Conservation (phyloP, 305 asterid genomes). For the Coffea humblotiana region DNA sequence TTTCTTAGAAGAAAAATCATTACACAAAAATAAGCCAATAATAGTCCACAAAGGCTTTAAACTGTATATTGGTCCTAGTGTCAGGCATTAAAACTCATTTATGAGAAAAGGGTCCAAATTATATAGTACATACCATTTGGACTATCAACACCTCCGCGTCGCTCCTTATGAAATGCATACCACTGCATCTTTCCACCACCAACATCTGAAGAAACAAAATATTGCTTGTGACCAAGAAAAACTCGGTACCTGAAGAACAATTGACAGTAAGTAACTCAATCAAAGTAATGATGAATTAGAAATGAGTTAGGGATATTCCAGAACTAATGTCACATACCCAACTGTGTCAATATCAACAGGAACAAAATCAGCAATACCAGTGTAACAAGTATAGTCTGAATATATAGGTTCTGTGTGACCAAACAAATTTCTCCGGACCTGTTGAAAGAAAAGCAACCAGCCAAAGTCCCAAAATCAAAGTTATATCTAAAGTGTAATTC, state of each 20-base stretch:
- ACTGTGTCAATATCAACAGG: conserved; percentile 93
- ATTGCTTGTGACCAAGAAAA: conserved; percentile 91
- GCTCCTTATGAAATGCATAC: conserved; percentile 90
- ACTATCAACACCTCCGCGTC: conserved; percentile 70
- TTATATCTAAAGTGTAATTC: conserved; percentile 1
- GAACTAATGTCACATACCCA: conserved; percentile 55
- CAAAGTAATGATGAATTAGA: conserved; percentile 8
- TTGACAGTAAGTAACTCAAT: background rate
- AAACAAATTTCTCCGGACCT: conserved; percentile 79
- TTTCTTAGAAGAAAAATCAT: background rate
- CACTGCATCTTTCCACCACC: conserved; percentile 99
- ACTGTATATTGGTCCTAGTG: conserved; percentile 2
- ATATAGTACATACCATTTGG: conserved; percentile 47
- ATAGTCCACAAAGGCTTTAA: background rate
- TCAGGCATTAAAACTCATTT: background rate
- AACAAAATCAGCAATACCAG: conserved; percentile 88
- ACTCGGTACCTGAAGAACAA: conserved; percentile 76
- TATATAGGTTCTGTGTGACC: conserved; percentile 64
- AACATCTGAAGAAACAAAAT: conserved; percentile 96
- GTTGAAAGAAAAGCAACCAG: conserved; percentile 5
- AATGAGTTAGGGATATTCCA: background rate
- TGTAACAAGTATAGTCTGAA: conserved; percentile 96
- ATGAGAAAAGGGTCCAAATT: background rate
- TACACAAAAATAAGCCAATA: background rate
- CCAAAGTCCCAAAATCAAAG: conserved; percentile 13